Conservation (phyloP, 306 rosid genomes). For the Notholithocarpus densiflorus region DNA sequence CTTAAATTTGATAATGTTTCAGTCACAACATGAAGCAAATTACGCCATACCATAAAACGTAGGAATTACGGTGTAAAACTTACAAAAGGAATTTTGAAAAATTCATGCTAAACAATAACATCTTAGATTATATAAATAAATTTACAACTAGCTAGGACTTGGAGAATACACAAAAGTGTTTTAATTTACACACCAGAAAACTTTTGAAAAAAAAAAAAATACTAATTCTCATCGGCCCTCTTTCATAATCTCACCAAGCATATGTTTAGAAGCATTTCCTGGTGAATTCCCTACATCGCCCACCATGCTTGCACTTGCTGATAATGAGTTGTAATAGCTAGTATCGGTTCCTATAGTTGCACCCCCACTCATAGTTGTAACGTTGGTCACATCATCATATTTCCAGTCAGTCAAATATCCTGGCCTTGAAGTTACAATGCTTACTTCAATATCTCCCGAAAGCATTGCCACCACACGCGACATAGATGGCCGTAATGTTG, state of each 20-base stretch:
- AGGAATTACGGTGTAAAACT: no score
- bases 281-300: constrained; percentile 9
- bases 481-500: constrained; percentile 32
- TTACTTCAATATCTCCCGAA: constrained; percentile 57
- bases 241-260: not conserved
- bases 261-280: not conserved
- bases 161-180: not conserved
- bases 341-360: no score
- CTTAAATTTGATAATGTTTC: no score
- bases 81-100: no score
- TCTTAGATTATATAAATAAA: no score
- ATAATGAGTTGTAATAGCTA: no score
- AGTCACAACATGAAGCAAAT: no score
- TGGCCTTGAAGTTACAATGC: constrained; percentile 44
- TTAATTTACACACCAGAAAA: not conserved
- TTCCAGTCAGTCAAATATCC: constrained; percentile 68
- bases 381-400: constrained; percentile 36
- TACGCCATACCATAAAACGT: no score
- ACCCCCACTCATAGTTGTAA: no score
- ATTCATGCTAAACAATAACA: no score
- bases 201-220: not conserved
- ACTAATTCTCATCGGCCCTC: not conserved
- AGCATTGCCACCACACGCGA: constrained; percentile 27
- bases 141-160: no score
- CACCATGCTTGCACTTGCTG: no score